Percentiles rank a stretch among this genome's conserved stretches.
Evolutionary conservation across 2,329 filamentous ascomycete genomes (phyloP).

Genomic region (Aspergillus calidoustus): DNA sequence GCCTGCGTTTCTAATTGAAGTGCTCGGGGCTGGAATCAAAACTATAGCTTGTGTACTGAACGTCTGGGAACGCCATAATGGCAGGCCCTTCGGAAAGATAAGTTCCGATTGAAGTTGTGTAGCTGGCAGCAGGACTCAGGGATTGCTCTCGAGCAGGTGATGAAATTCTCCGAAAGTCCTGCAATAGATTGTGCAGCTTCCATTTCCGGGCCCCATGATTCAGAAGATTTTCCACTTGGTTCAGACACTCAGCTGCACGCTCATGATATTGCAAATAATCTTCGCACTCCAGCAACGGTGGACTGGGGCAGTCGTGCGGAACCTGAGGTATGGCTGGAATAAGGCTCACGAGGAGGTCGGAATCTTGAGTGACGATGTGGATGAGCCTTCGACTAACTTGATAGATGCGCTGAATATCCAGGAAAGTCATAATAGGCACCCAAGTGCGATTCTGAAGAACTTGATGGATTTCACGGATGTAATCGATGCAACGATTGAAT

Average conservation of each 20-base stretch:
- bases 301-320: constrained; percentile 37
- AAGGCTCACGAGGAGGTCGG: constrained; percentile 48
- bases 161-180: constrained; percentile 40
- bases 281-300: constrained; percentile 36
- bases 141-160: constrained; percentile 32
- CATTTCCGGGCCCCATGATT: constrained; percentile 40
- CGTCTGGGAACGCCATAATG: constrained; percentile 11
- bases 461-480: constrained; percentile 73
- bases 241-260: constrained; percentile 39
- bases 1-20: background rate
- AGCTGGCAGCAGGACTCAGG: constrained; percentile 28
- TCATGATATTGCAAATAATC: constrained; percentile 40
- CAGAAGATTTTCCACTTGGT: constrained; percentile 38
- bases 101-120: constrained; percentile 22
- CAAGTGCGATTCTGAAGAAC: constrained; percentile 65
- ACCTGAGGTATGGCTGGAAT: constrained; percentile 35
- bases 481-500: constrained; percentile 85
- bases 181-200: constrained; percentile 34
- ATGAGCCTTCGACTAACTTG: constrained; percentile 66
- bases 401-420: constrained; percentile 83
- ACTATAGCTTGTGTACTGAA: constrained; percentile 21
- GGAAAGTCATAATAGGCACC: constrained; percentile 77
- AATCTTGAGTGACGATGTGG: constrained; percentile 59
- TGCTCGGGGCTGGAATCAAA: constrained; percentile 12
- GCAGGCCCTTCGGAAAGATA: constrained; percentile 22